Conservation (phyloP, 1,139 yeast genomes). For the Protomyces lactucae-debilis region DNA sequence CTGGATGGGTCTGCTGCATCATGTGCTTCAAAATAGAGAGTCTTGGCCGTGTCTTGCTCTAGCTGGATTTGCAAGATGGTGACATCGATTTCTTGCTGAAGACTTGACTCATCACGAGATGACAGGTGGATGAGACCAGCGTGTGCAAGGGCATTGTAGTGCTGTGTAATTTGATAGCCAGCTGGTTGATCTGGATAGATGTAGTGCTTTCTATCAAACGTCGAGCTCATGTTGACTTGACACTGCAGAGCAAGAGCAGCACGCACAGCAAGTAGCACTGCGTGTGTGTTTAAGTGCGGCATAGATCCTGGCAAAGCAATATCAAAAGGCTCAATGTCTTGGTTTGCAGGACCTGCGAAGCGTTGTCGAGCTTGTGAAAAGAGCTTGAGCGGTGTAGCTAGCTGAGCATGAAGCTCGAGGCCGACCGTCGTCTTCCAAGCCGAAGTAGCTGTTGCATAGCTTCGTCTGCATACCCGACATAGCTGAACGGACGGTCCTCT, state of each 20-base stretch:
- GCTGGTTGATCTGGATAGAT: slow-evolving; percentile 95
- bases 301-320: slow-evolving; percentile 90
- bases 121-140: slow-evolving; percentile 55
- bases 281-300: slow-evolving; percentile 74
- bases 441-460: not conserved
- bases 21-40: slow-evolving; percentile 49
- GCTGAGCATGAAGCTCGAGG: slow-evolving; percentile 34
- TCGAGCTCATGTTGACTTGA: slow-evolving; percentile 51
- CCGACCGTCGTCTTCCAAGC: slow-evolving; percentile 26
- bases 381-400: slow-evolving; percentile 27
- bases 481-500: not conserved
- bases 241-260: slow-evolving; percentile 71
- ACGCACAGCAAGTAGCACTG: slow-evolving; percentile 62
- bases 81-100: slow-evolving; percentile 35
- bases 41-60: slow-evolving; percentile 71
- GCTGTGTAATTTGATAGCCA: slow-evolving; percentile 95
- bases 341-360: slow-evolving; percentile 57
- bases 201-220: slow-evolving; percentile 91
- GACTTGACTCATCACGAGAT: slow-evolving; percentile 51
- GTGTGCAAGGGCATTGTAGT: slow-evolving; percentile 69
- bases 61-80: slow-evolving; percentile 43
- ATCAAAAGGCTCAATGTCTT: slow-evolving; percentile 72
- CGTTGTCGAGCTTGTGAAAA: slow-evolving; percentile 38
- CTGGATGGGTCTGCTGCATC: slow-evolving; percentile 29
- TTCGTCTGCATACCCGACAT: not conserved